These are phyloP conservation scores for Pugionium cornutum DNA, from an alignment of 345 rosid species.

Conservation along the genomic window DNA sequence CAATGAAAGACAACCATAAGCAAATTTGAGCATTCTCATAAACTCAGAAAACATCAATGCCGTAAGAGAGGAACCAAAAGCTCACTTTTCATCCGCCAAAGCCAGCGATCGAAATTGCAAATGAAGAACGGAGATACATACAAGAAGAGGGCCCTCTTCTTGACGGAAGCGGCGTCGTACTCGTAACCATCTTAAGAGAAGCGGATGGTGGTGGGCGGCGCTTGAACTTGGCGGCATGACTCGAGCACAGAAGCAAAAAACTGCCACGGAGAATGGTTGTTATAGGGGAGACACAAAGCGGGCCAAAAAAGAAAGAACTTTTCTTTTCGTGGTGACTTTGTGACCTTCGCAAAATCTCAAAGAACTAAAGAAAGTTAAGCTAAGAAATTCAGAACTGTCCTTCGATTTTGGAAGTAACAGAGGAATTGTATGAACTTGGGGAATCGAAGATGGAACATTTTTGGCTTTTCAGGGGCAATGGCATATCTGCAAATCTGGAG, in stretches of 20 bases:
- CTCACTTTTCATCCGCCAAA: conserved; percentile 34
- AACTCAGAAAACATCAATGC: not conserved
- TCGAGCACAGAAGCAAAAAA: conserved; percentile 36
- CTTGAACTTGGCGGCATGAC: conserved; percentile 45
- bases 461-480: not conserved
- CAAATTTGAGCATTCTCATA: not conserved
- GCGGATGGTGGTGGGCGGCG: conserved; percentile 41
- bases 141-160: conserved; percentile 57
- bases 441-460: not conserved
- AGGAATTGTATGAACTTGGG: not conserved
- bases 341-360: too few relatives aligned
- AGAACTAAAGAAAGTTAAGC: not conserved
- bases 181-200: conserved; percentile 37
- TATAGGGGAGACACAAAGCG: too few relatives aligned
- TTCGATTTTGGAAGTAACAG: not conserved
- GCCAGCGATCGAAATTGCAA: conserved; percentile 45
- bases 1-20: conserved; percentile 11
- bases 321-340: too few relatives aligned
- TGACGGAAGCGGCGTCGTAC: conserved; percentile 35
- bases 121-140: conserved; percentile 74
- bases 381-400: conserved; percentile 16
- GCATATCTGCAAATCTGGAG: conserved; percentile 22
- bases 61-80: not conserved
- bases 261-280: conserved; percentile 29
- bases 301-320: too few relatives aligned